phyloP scores from a whole-genome alignment of 2,329 filamentous ascomycete genomes.

The Sporothrix phasma region DNA sequence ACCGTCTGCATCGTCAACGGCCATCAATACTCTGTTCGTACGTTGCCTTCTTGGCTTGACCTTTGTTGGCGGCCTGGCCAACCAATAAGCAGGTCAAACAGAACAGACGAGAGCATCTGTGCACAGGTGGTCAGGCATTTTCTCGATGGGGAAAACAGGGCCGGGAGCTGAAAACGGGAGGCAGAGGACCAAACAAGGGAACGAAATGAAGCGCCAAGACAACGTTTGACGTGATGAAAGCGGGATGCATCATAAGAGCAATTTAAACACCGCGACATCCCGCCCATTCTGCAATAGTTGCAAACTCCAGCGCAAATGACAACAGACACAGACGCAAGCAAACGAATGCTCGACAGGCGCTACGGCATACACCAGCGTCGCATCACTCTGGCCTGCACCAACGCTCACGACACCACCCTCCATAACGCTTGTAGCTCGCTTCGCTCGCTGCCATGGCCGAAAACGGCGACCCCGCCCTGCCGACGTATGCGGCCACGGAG shows the following conservation, averaged over 20 bases:
- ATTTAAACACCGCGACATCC: not conserved
- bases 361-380: too few relatives aligned
- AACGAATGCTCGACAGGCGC: too few relatives aligned
- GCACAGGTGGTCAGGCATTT: not conserved
- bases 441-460: not conserved
- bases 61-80: not conserved
- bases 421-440: not conserved
- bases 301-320: too few relatives aligned
- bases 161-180: not conserved
- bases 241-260: not conserved
- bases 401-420: too few relatives aligned
- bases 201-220: not conserved
- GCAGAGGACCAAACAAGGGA: too few relatives aligned
- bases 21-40: not conserved
- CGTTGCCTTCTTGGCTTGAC: not conserved
- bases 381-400: too few relatives aligned
- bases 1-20: not conserved
- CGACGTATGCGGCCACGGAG: constrained; percentile 17
- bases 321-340: too few relatives aligned
- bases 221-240: not conserved
- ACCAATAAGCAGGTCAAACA: not conserved
- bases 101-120: not conserved
- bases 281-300: too few relatives aligned
- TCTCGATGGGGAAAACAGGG: not conserved
- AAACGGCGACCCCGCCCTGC: constrained; percentile 8